Percentiles rank a stretch among this genome's conserved stretches.
phyloP scores from a whole-genome alignment of 1,284 basidiomycete species.

The Pterulicium gracile region DNA sequence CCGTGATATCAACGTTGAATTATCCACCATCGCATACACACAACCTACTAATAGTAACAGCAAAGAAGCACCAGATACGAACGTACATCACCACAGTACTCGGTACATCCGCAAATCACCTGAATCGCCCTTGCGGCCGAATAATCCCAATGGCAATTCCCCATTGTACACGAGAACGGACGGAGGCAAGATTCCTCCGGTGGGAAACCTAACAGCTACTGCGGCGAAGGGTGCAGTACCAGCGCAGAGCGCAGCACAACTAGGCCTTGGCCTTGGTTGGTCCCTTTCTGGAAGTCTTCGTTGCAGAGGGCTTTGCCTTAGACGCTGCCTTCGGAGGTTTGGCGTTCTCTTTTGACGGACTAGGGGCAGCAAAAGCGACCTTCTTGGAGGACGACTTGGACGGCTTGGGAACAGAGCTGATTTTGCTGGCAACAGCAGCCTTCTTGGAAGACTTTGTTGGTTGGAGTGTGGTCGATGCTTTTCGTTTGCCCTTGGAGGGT shows the following conservation, averaged over 20 bases:
- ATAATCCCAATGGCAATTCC: no score
- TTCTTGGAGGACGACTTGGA: slow-evolving; percentile 34
- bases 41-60: no score
- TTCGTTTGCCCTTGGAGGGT: slow-evolving; percentile 33
- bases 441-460: slow-evolving; percentile 29
- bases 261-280: not conserved
- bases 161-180: no score
- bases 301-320: not conserved
- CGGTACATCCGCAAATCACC: no score
- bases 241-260: no score
- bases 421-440: slow-evolving; percentile 34
- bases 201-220: not conserved
- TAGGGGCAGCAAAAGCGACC: slow-evolving; percentile 26
- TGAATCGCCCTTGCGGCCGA: no score
- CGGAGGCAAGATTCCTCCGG: not conserved
- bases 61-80: no score
- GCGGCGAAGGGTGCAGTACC: no score
- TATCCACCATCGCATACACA: no score
- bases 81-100: no score
- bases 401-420: no score
- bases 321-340: not conserved
- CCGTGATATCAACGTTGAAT: no score
- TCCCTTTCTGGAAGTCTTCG: not conserved
- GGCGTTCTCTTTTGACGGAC: not conserved
- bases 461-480: slow-evolving; percentile 31